Evolutionary conservation across 495 filamentous ascomycete genomes (phyloP), one percentile per base, ranked within the genome.

Genomic region (Staphylotrichum longicolle): DNA sequence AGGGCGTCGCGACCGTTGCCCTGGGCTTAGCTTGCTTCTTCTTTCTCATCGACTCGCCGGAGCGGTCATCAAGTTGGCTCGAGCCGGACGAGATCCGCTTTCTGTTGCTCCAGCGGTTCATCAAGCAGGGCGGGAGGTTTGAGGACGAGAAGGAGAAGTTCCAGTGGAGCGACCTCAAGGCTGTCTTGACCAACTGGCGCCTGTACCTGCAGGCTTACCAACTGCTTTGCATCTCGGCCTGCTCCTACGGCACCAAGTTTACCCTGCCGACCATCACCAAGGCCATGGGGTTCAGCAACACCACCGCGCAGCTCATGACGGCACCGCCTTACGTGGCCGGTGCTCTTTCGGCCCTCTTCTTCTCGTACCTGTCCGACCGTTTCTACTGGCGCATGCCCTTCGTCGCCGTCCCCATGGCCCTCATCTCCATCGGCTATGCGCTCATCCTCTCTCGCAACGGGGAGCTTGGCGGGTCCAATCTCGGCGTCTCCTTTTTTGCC

Each of bases 1-100:
- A 90, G 68, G 88, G 88, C 1, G 68, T 89, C 10, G 74, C 79
- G 3, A 91, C 88, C 0, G 70, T 89, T 10, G 1, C 8, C 46
- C 46, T 48, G 27, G 46, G 46, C 20, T 15, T 48, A 20, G 6
- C 46, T 32, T 48, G 46, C 46, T 48, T 48, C 46, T 48, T 48
- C 46, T 48, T 27, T 3, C 46, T 48, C 6, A 48, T 48, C 14
- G 46, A 48, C 20, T 48, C 46, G 15, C 46, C 46, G 15, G 46
- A 48, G 20, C 46, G 46, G 46, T 48, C 46, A 6, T 27, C 20
- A 6, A 32, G 7, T 8, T 48, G 46, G 46, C 46, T 48, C 27
- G 46, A 48, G 15, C 7, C 15, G 2, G 46, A 48, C 6, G 46
- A 48, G 20, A 48, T 12, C 6, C 46, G 46, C 46, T 48, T 48